Base-by-base conservation (phyloP, 1,284 basidiomycete genomes). In the Afroboletus lepidellus region DNA sequence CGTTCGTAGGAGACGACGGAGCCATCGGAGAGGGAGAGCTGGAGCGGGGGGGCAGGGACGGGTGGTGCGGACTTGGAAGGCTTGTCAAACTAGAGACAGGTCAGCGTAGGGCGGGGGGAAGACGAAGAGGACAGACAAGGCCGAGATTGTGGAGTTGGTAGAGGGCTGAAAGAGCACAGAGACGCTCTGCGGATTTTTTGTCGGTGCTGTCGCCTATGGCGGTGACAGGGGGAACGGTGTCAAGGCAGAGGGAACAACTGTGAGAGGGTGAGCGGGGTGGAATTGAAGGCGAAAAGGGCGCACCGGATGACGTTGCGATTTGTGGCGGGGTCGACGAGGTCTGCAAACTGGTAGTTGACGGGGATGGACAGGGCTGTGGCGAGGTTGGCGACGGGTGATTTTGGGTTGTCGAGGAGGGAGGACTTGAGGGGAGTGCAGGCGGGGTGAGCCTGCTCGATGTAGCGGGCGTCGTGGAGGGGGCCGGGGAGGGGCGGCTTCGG, bases 111-210 rank as follows among this genome's bases (percentile, higher is more conserved):
- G 24, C 8, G 11, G 0, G 24, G 36, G 15, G n/a, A 43, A 20
- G 42, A 49, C 0, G 18, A 33, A 15, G 16, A 3, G 32, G 1
- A 71, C 69, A 0, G 59, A 90, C 88, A 54, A 87, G 61, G 20
- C 82, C 82, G 18, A 75, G 65, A n/a, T 71, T 68, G 41, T 84
- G 74, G 12, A 94, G 66, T 63, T 94, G 88, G 60, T 88, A 78
- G 41, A 87, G 69, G 6, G 84, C 85, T 47, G 84, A 85, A 15
- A 93, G 70, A 0, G 87, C 85, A 3, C 92, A 91, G 5, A 93
- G 72, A 64, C 80, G 81, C 62, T 91, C 84, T 2, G 94, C 88
- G 29, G 87, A 81, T 60, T 87, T 89, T 63, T 77, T 83, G 9
- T 70, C 74, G 1, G 72, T n/a, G 48, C 77, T 75, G 66, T 98